Percentiles rank a stretch among this genome's conserved stretches.
Evolutionary conservation across 805 yeast species (phyloP).

Genomic region (Pichia phayaonensis): DNA sequence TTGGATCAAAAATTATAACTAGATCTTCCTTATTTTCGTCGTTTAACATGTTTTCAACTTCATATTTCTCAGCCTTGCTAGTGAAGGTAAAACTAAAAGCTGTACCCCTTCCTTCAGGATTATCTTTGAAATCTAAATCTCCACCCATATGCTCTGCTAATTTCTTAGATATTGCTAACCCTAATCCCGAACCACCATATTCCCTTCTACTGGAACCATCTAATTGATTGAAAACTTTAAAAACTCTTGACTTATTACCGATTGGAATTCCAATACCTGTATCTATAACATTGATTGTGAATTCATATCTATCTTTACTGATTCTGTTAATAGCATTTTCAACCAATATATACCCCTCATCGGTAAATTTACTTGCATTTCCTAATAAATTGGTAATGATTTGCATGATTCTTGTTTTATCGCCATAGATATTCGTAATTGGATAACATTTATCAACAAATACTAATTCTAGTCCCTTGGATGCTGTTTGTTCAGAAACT

Average conservation of each 20-base stretch:
- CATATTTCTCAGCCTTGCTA: conserved; percentile 20
- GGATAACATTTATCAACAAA: conserved; percentile 35
- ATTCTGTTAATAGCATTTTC: conserved; percentile 24
- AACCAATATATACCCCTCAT: conserved; percentile 35
- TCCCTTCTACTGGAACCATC: conserved; percentile 45
- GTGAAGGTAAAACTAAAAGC: conserved; percentile 34
- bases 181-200: conserved; percentile 61
- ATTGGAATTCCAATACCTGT: conserved; percentile 49
- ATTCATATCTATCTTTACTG: conserved; percentile 32
- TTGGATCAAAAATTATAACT: conserved; percentile 29
- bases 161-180: conserved; percentile 76
- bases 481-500: conserved; percentile 40
- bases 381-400: conserved; percentile 45
- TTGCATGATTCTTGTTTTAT: conserved; percentile 43
- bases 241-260: conserved; percentile 33
- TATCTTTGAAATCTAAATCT: conserved; percentile 33
- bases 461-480: conserved; percentile 38
- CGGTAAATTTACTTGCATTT: conserved; percentile 46
- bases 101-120: conserved; percentile 40
- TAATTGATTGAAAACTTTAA: conserved; percentile 49
- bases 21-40: neutral
- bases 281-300: conserved; percentile 36
- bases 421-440: conserved; percentile 36
- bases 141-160: conserved; percentile 74
- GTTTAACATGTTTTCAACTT: neutral